Percentiles rank a stretch among this genome's conserved stretches.
These are phyloP conservation scores for Aureobasidium musti DNA, from an alignment of 2,329 filamentous ascomycete species.

Conservation along the genomic window DNA sequence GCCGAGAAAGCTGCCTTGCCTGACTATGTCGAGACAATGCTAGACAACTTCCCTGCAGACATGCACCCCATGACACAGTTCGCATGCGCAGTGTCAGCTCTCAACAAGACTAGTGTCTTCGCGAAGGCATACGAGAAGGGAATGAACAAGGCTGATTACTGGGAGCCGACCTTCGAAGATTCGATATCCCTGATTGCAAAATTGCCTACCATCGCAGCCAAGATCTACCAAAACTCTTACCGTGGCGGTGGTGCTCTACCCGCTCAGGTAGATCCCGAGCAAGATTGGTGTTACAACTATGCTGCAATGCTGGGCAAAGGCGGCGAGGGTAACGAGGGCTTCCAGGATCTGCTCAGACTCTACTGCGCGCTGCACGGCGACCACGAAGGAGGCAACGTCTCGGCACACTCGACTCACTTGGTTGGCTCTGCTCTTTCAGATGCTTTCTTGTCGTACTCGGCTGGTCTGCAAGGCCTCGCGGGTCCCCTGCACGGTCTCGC, in stretches of 20 bases:
- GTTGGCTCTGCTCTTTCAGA: slow-evolving; percentile 94
- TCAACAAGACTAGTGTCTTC: slow-evolving; percentile 93
- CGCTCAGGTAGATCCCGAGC: slow-evolving; percentile 72
- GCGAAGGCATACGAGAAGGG: slow-evolving; percentile 90
- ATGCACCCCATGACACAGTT: slow-evolving; percentile 99
- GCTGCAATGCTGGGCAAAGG: slow-evolving; percentile 92
- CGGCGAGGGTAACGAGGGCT: slow-evolving; percentile 83
- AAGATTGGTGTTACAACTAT: slow-evolving; percentile 99
- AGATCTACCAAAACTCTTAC: slow-evolving; percentile 95
- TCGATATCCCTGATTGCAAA: slow-evolving; percentile 91
- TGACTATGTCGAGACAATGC: slow-evolving; percentile 79
- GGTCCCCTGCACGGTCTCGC: slow-evolving; percentile 93
- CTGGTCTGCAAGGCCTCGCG: slow-evolving; percentile 90
- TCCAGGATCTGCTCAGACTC: slow-evolving; percentile 90
- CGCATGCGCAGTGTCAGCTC: slow-evolving; percentile 88
- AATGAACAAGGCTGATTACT: slow-evolving; percentile 94
- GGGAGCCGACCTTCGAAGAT: slow-evolving; percentile 98
- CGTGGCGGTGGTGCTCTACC: slow-evolving; percentile 71
- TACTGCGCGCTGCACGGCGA: slow-evolving; percentile 97
- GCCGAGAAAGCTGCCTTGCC: slow-evolving; percentile 85
- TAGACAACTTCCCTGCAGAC: slow-evolving; percentile 83
- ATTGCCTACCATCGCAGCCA: slow-evolving; percentile 92
- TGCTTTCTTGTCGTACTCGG: slow-evolving; percentile 93
- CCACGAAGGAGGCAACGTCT: slow-evolving; percentile 97
- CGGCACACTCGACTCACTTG: slow-evolving; percentile 90